These are phyloP conservation scores for Cerrena zonata DNA, from an alignment of 1,284 basidiomycete species.

Conservation along the genomic window DNA sequence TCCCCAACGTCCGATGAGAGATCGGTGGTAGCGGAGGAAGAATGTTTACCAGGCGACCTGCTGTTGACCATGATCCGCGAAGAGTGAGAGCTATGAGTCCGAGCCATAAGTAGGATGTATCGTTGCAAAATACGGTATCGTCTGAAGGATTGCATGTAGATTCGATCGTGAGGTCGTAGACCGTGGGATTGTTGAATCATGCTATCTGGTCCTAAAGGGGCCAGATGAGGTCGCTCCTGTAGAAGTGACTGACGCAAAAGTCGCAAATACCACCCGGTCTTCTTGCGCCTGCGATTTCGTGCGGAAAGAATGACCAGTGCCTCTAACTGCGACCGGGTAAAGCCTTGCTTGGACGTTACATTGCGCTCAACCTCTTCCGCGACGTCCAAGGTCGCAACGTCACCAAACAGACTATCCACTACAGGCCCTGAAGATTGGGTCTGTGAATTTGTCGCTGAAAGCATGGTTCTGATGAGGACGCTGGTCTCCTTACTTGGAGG, in stretches of 20 bases:
- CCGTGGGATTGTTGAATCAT: conserved; percentile 4
- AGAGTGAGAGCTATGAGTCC: background rate
- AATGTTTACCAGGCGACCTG: background rate
- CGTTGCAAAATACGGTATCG: background rate
- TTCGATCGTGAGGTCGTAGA: background rate
- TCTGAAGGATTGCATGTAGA: conserved; percentile 1
- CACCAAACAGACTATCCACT: conserved; percentile 17
- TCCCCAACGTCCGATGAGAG: background rate
- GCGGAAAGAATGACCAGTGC: conserved; percentile 12
- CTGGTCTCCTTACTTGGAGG: conserved; percentile 38
- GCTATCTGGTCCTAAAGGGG: background rate
- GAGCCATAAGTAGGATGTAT: background rate
- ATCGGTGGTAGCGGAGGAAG: background rate
- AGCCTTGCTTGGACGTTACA: conserved; percentile 39
- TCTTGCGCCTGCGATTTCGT: background rate
- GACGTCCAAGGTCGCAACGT: conserved; percentile 44
- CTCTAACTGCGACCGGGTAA: conserved; percentile 39
- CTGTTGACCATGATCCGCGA: background rate
- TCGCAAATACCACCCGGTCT: conserved; percentile 10
- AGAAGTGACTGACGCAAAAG: conserved; percentile 9
- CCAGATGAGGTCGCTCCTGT: background rate
- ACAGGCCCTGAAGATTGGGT: conserved; percentile 20
- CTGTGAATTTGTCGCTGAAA: conserved; percentile 41
- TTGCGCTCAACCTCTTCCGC: no score
- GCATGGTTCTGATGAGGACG: conserved; percentile 34